Percentiles rank a stretch among this genome's conserved stretches.
phyloP scores from a whole-genome alignment of 768 basidiomycete genomes.

The Pulveroboletus sp. region DNA sequence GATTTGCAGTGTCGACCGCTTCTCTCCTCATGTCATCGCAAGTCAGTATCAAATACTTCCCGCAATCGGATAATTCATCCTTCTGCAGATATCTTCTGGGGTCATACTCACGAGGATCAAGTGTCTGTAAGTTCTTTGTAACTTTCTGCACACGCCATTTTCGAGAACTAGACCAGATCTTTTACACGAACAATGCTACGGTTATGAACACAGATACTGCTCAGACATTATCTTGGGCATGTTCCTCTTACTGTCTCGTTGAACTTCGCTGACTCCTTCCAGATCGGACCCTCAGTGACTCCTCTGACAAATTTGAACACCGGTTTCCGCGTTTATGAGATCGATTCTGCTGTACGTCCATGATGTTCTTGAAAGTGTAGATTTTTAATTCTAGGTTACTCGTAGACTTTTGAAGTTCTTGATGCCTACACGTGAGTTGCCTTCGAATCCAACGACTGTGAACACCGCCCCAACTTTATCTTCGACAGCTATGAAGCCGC shows the following conservation, averaged over 20 bases:
- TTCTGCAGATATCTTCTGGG: constrained; percentile 65
- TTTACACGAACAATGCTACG: constrained; percentile 71
- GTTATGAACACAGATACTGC: constrained; percentile 55
- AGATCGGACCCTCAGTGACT: constrained; percentile 71
- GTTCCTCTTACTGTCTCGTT: constrained; percentile 11
- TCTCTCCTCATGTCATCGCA: constrained; percentile 73
- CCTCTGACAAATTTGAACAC: constrained; percentile 71
- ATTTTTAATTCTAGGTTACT: constrained; percentile 2
- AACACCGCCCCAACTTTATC: background rate
- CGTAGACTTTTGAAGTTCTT: constrained; percentile 71
- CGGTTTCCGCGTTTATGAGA: constrained; percentile 55
- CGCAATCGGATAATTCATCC: constrained; percentile 7
- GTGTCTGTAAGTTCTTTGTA: constrained; percentile 44
- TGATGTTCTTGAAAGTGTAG: background rate
- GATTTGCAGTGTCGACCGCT: constrained; percentile 62
- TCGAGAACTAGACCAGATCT: constrained; percentile 44
- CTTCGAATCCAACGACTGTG: background rate
- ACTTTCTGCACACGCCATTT: background rate
- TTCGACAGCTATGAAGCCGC: constrained; percentile 58
- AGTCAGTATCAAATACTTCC: constrained; percentile 41
- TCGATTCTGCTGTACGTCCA: constrained; percentile 52
- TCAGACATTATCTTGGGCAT: constrained; percentile 49
- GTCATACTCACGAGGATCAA: constrained; percentile 76
- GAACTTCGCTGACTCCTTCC: constrained; percentile 7
- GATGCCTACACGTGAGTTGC: constrained; percentile 70